Percentiles rank a stretch among this genome's conserved stretches.
phyloP scores from a whole-genome alignment of 305 asterid genomes.

The Lippia alba region DNA sequence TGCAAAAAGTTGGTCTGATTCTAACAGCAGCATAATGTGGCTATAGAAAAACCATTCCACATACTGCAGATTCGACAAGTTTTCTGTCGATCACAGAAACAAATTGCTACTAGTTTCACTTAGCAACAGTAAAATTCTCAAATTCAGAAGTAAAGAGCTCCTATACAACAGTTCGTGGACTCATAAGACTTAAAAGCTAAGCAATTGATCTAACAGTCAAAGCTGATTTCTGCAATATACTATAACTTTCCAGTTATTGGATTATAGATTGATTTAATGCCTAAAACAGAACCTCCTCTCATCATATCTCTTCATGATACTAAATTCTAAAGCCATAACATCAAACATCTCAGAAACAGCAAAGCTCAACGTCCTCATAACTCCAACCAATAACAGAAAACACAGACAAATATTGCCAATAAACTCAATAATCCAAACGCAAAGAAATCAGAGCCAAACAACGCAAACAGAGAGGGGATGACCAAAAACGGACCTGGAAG shows the following conservation, averaged over 20 bases:
- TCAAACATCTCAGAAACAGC: not conserved
- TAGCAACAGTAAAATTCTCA: not conserved
- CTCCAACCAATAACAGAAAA: not conserved
- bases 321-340: not conserved
- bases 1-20: not conserved
- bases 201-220: not conserved
- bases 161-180: not conserved
- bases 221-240: not conserved
- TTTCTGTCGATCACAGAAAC: too few relatives aligned
- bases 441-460: not conserved
- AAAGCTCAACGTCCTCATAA: not conserved
- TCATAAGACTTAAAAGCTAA: not conserved
- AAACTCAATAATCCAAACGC: not conserved
- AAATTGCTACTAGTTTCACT: too few relatives aligned
- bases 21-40: not conserved
- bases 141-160: not conserved
- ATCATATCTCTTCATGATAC: not conserved
- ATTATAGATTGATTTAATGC: not conserved
- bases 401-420: not conserved
- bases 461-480: not conserved
- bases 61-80: too few relatives aligned
- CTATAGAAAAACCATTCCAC: too few relatives aligned
- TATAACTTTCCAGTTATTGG: not conserved
- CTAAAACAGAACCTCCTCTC: not conserved
- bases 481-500: constrained; percentile 47